A percentile compares a stretch with the other conserved stretches of the same genome.
phyloP scores from a whole-genome alignment of 108 stramenopile species.

The Mayamaea pseudoterrestris region DNA sequence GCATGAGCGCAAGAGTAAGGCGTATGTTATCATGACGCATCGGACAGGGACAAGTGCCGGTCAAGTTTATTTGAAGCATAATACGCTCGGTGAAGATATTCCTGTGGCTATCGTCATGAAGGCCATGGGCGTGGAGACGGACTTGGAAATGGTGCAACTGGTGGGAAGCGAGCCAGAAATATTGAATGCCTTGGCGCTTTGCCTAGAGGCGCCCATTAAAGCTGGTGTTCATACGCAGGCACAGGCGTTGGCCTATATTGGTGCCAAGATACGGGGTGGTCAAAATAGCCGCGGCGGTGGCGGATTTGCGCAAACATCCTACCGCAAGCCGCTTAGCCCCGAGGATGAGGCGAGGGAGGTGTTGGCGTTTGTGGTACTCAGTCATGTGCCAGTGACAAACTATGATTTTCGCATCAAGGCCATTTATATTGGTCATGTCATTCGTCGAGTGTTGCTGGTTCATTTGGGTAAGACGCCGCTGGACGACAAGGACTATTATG shows the following conservation, averaged over 20 bases:
- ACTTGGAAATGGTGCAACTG: constrained; percentile 92
- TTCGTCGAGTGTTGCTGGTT: constrained; percentile 83
- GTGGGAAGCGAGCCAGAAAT: constrained; percentile 89
- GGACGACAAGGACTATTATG: constrained; percentile 98
- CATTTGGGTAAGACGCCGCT: constrained; percentile 73
- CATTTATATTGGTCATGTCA: constrained; percentile 91
- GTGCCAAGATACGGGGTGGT: constrained; percentile 83
- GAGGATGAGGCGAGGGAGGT: constrained; percentile 96
- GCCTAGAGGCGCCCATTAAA: constrained; percentile 80
- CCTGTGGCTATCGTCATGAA: constrained; percentile 90
- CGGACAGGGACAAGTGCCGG: too few relatives aligned
- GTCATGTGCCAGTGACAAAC: constrained; percentile 90
- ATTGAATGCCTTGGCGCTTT: constrained; percentile 72
- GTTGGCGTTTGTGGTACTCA: constrained; percentile 87
- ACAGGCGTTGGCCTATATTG: constrained; percentile 87
- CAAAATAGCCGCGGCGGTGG: constrained; percentile 22
- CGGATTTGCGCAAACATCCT: constrained; percentile 1
- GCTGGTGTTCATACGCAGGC: constrained; percentile 83
- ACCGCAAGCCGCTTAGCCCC: constrained; percentile 18
- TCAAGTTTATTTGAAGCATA: constrained; percentile 92
- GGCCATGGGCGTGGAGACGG: constrained; percentile 94
- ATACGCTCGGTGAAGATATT: constrained; percentile 95
- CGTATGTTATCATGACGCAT: constrained; percentile 77
- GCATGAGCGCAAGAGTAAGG: constrained; percentile 87
- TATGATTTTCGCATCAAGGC: constrained; percentile 85